A percentile compares a stretch with the other conserved stretches of the same genome.
Evolutionary conservation across 148 eudicot genomes (phyloP).

Genomic region (Polygonum aviculare): DNA sequence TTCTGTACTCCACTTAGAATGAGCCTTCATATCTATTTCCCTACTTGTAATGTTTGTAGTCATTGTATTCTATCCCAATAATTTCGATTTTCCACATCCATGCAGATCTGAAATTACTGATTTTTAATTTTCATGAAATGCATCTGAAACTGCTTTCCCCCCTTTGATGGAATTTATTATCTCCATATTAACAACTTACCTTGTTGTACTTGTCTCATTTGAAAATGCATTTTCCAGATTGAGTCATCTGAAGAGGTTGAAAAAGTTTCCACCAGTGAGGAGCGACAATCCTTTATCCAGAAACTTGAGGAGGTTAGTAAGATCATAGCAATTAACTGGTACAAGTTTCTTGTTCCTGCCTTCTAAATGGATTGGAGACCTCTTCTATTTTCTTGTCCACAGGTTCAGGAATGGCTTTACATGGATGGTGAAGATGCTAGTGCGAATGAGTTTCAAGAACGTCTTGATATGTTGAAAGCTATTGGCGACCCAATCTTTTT

Average conservation of each 20-base stretch:
- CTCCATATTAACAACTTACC: not conserved
- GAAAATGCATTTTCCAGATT: slow-evolving; percentile 32
- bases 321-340: not conserved
- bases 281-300: slow-evolving; percentile 58
- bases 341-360: not conserved
- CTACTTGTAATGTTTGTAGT: not conserved
- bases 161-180: not conserved
- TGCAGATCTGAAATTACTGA: not conserved
- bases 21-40: not conserved
- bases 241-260: slow-evolving; percentile 56
- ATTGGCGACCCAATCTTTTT: slow-evolving; percentile 94
- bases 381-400: slow-evolving; percentile 11
- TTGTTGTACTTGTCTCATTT: slow-evolving; percentile 9
- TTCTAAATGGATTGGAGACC: slow-evolving; percentile 1
- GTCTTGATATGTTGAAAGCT: slow-evolving; percentile 63
- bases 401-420: slow-evolving; percentile 97
- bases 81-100: not conserved
- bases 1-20: not conserved
- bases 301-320: slow-evolving; percentile 82
- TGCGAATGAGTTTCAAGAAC: slow-evolving; percentile 74
- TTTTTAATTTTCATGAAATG: not conserved
- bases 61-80: not conserved
- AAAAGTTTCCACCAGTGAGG: slow-evolving; percentile 61
- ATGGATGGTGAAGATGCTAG: slow-evolving; percentile 99
- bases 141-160: not conserved